Evolutionary conservation across 1,139 yeast genomes (phyloP), one percentile per base, ranked within the genome.

Genomic region (Candida frijolesensis): DNA sequence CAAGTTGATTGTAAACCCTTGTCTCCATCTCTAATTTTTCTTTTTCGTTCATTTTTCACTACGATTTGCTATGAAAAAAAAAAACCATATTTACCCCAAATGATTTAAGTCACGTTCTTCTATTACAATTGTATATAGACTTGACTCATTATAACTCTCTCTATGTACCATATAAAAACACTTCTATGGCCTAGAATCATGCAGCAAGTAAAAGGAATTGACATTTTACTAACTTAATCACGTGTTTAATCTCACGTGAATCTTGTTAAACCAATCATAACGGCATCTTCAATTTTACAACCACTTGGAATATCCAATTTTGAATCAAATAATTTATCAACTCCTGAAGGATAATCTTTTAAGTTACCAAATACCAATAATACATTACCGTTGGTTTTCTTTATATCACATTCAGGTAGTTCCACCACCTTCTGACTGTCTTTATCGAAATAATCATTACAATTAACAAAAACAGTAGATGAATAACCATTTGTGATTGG

Each of bases 261-360:
- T 46, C 75, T 80, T 1, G 91, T 71, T 49, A 89, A 71, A 0
- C 89, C 80, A 9, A 87, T 80, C 67, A 85, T 62, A 2, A 83
- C 75, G 1, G 85, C 87, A 64, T 89, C 96, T 60, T 89, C 96
- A 2, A 85, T 74, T 50, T 88, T 77, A 1, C 81, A 74, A 0
- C 87, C 83, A 0, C 71, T 63, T 1, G 88, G 85, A 14, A 87
- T 74, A 8, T 63, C 64, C 37, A 87, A 55, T 48, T 76, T 74
- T 6, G 86, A 85, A 63, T 89, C 96, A 64, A 90, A 87, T 71
- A 90, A 76, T 54, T 83, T 84, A 29, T 76, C 70, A 1, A 86
- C 80, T 41, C 68, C 73, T 16, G 59, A 60, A 48, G 75, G 74
- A 12, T 85, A 65, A 56, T 85, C 89, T 16, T 68, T 67, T 79